Conservation (phyloP, 169 alveolate species). For the Plasmodium coatneyi region DNA sequence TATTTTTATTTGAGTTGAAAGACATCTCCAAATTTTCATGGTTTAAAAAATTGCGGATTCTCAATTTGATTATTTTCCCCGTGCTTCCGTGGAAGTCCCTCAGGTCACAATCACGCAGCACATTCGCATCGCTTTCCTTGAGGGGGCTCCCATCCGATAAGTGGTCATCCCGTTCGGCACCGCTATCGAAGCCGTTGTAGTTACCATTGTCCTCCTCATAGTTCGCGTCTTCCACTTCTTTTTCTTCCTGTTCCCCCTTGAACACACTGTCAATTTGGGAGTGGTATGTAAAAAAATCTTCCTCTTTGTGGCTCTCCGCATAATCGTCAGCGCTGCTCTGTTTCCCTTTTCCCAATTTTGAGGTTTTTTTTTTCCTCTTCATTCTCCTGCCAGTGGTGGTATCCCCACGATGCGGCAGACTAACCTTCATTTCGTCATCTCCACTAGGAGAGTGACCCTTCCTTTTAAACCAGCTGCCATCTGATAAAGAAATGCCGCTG, state of each 20-base stretch:
- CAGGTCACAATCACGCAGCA: conserved; percentile 18
- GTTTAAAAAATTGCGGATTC: conserved; percentile 82
- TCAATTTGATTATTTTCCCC: conserved; percentile 81
- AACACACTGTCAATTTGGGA: neutral
- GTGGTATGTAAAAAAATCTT: neutral
- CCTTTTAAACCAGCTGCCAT: neutral
- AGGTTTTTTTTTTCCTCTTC: neutral
- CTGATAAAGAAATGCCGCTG: neutral
- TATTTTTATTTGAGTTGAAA: conserved; percentile 81
- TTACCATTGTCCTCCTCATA: neutral
- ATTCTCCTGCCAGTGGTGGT: neutral
- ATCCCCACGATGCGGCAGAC: neutral
- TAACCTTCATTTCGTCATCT: neutral
- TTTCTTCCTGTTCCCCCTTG: neutral
- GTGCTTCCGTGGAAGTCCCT: conserved; percentile 77
- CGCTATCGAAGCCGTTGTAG: neutral
- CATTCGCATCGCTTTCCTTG: conserved; percentile 23
- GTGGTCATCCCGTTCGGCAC: neutral
- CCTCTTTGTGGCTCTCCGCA: neutral
- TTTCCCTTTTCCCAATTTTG: neutral
- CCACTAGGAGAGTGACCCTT: neutral
- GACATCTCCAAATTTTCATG: conserved; percentile 82
- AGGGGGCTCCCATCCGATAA: neutral
- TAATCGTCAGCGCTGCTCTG: neutral
- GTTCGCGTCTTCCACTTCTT: neutral